These are phyloP conservation scores for Boletales sp. DNA, from an alignment of 768 basidiomycete species.

Conservation along the genomic window DNA sequence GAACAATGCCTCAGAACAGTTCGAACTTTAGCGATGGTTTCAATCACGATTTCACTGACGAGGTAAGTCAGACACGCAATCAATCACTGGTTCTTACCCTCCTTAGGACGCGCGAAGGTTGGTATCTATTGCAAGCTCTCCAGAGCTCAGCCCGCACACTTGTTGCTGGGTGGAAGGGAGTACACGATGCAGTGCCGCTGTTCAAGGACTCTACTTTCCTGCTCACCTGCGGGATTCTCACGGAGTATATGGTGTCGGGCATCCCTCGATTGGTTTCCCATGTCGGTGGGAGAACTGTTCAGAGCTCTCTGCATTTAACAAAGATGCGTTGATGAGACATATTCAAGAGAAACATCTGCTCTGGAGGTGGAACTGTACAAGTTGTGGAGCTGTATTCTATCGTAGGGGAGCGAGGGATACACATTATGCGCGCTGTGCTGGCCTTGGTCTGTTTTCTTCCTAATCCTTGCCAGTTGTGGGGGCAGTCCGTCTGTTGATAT, in stretches of 20 bases:
- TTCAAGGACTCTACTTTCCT: constrained; percentile 18
- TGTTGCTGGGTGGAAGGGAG: constrained; percentile 21
- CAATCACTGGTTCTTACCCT: constrained; percentile 7
- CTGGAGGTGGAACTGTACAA: constrained; percentile 25
- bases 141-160: constrained; percentile 21
- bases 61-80: constrained; percentile 12
- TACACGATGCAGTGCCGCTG: constrained; percentile 6
- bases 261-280: constrained; percentile 6
- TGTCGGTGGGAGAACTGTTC: constrained; percentile 26
- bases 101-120: constrained; percentile 22
- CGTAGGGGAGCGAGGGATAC: constrained; percentile 14
- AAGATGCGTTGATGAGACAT: constrained; percentile 20
- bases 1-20: constrained; percentile 18
- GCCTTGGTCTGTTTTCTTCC: background rate
- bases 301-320: constrained; percentile 16
- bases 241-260: constrained; percentile 11
- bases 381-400: constrained; percentile 18
- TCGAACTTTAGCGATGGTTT: constrained; percentile 19
- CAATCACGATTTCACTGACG: constrained; percentile 30
- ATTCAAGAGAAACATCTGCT: constrained; percentile 23
- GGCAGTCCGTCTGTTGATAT: constrained; percentile 9
- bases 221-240: constrained; percentile 20
- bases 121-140: constrained; percentile 26
- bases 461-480: background rate
- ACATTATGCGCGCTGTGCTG: constrained; percentile 14